Conservation (phyloP, 2,329 filamentous ascomycete genomes). For the Neoarthrinium moseri region DNA sequence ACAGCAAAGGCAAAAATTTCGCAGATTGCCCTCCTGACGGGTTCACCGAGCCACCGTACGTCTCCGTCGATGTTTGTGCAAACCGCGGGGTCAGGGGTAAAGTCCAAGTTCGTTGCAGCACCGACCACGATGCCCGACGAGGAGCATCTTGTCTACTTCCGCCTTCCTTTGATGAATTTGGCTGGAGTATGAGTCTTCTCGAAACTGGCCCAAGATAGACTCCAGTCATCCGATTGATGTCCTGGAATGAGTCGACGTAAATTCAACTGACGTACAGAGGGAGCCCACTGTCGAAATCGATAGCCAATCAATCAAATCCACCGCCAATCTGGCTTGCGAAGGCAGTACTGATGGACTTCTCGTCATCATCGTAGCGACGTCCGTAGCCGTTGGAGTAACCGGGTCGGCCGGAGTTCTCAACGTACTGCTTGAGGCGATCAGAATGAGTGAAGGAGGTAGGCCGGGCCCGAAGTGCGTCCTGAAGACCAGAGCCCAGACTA, state of each 20-base stretch:
- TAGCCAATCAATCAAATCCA: slow-evolving; percentile 30
- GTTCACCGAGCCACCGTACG: too few relatives aligned
- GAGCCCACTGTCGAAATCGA: not conserved
- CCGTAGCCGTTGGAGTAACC: slow-evolving; percentile 63
- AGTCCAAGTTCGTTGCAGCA: too few relatives aligned
- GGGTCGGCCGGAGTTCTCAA: slow-evolving; percentile 77
- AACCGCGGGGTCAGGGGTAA: too few relatives aligned
- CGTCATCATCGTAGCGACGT: slow-evolving; percentile 82
- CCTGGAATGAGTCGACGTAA: not conserved
- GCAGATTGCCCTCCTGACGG: too few relatives aligned
- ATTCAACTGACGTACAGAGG: not conserved
- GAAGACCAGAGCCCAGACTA: slow-evolving; percentile 79
- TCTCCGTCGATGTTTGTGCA: too few relatives aligned
- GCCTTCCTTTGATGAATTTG: too few relatives aligned
- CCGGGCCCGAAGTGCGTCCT: slow-evolving; percentile 67
- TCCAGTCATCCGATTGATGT: not conserved
- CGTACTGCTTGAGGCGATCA: slow-evolving; percentile 91
- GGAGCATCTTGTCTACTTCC: too few relatives aligned
- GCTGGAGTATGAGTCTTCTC: too few relatives aligned
- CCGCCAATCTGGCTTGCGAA: slow-evolving; percentile 92
- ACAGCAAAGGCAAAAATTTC: too few relatives aligned
- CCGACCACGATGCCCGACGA: not conserved
- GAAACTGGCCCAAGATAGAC: too few relatives aligned
- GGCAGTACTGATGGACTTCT: slow-evolving; percentile 92
- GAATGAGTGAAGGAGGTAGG: slow-evolving; percentile 70